A percentile compares a stretch with the other conserved stretches of the same genome.
Evolutionary conservation across 495 filamentous ascomycete genomes (phyloP).

Genomic region (Alectoria sarmentosa): DNA sequence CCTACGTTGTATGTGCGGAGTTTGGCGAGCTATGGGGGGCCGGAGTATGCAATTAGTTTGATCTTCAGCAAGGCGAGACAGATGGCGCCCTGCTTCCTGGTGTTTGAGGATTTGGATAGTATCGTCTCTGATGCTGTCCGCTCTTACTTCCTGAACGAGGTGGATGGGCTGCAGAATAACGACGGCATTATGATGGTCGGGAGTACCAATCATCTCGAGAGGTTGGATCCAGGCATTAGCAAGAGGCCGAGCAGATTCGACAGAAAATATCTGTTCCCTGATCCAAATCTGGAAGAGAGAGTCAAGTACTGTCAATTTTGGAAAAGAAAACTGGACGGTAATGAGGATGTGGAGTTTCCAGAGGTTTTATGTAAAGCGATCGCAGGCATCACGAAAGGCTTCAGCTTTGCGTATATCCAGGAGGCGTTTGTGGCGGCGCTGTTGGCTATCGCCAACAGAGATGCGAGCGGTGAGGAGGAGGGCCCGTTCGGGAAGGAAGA

Average conservation of each 20-base stretch:
- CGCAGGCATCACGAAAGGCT: slow-evolving; percentile 51
- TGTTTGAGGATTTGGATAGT: slow-evolving; percentile 64
- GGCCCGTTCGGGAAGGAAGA: background rate
- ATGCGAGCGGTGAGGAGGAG: background rate
- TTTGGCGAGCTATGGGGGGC: slow-evolving; percentile 12
- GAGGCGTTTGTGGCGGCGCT: slow-evolving; percentile 43
- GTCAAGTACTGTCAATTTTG: slow-evolving; percentile 50
- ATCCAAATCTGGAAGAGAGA: slow-evolving; percentile 46
- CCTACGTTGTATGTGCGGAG: slow-evolving; percentile 51
- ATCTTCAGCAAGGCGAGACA: slow-evolving; percentile 49
- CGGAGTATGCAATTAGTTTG: slow-evolving; percentile 37
- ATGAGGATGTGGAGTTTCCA: slow-evolving; percentile 49
- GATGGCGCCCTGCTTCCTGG: slow-evolving; percentile 37
- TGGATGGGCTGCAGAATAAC: slow-evolving; percentile 60
- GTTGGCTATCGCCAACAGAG: slow-evolving; percentile 9
- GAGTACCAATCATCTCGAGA: slow-evolving; percentile 55
- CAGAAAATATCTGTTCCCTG: slow-evolving; percentile 54
- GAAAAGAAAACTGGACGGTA: slow-evolving; percentile 47
- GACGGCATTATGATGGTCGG: slow-evolving; percentile 62
- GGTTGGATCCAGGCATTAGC: slow-evolving; percentile 53
- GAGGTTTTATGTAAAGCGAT: slow-evolving; percentile 43
- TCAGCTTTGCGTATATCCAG: slow-evolving; percentile 61
- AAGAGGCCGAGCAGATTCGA: slow-evolving; percentile 61
- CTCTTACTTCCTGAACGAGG: slow-evolving; percentile 63
- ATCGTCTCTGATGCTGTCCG: slow-evolving; percentile 46